phyloP scores from a whole-genome alignment of 768 basidiomycete genomes.

The Lactifluus volemus region DNA sequence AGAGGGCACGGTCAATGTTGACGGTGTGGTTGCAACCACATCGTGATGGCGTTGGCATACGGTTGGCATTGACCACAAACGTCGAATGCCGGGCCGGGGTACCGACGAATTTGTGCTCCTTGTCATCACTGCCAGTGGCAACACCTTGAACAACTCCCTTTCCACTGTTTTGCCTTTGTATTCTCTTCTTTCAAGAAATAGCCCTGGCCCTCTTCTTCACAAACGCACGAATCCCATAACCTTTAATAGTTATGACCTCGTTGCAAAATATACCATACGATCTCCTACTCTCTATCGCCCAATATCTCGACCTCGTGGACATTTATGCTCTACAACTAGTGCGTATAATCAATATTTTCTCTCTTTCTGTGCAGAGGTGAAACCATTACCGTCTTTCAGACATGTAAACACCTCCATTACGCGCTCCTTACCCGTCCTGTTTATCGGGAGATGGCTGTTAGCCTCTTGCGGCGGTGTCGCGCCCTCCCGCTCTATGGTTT shows the following conservation, averaged over 20 bases:
- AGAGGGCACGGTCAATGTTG: neutral
- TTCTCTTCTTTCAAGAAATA: neutral
- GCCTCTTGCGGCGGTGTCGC: conserved; percentile 55
- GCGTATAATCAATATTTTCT: conserved; percentile 25
- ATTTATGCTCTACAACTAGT: conserved; percentile 55
- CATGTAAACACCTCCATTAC: conserved; percentile 50
- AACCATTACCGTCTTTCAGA: conserved; percentile 30
- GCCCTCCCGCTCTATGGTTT: conserved; percentile 64
- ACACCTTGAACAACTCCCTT: neutral
- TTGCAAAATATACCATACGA: conserved; percentile 54
- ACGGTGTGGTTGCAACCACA: neutral
- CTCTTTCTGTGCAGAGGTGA: neutral
- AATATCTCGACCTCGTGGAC: conserved; percentile 51
- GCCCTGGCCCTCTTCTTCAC: neutral
- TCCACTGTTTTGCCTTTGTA: neutral
- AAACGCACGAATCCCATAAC: neutral
- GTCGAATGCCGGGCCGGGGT: conserved; percentile 1
- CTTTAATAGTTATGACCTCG: conserved; percentile 14
- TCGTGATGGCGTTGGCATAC: neutral
- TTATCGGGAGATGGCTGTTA: conserved; percentile 54
- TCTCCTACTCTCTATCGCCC: conserved; percentile 58
- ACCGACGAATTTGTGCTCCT: neutral
- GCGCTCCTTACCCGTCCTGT: conserved; percentile 60
- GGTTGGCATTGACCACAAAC: neutral
- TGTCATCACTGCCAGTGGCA: neutral